phyloP scores from a whole-genome alignment of 2,329 filamentous ascomycete species.

The Stagonosporopsis chrysanthemi region DNA sequence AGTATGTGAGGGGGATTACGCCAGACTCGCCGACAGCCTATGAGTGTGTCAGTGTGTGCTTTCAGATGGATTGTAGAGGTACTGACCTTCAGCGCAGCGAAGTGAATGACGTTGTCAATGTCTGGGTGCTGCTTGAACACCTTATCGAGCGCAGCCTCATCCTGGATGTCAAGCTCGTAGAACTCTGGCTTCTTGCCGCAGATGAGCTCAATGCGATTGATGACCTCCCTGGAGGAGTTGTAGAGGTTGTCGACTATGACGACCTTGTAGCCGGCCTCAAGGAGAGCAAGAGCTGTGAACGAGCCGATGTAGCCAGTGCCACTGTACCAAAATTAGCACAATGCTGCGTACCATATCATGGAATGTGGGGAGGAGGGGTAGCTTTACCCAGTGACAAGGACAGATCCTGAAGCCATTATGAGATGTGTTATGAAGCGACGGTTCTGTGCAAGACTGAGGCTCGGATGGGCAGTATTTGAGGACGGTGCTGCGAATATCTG shows the following conservation, averaged over 20 bases:
- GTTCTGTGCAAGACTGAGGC: not conserved
- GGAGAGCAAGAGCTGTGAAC: conserved; percentile 90
- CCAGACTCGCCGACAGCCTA: conserved; percentile 95
- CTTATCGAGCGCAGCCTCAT: conserved; percentile 81
- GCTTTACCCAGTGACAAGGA: conserved; percentile 89
- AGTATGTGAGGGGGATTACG: conserved; percentile 96
- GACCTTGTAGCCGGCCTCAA: conserved; percentile 94
- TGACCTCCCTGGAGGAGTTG: conserved; percentile 90
- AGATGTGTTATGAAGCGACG: conserved; percentile 1
- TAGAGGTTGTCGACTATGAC: conserved; percentile 96
- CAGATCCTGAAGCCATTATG: conserved; percentile 81
- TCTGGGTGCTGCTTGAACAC: conserved; percentile 89
- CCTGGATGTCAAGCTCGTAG: conserved; percentile 85
- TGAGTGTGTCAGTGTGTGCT: not conserved
- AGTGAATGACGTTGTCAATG: conserved; percentile 98
- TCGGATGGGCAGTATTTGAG: not conserved
- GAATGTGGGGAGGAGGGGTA: conserved; percentile 40
- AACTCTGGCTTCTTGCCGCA: conserved; percentile 86
- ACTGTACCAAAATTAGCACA: conserved; percentile 58
- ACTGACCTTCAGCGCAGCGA: conserved; percentile 90
- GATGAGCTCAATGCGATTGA: conserved; percentile 96
- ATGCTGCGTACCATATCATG: conserved; percentile 11
- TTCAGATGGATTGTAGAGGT: not conserved
- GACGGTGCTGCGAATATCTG: conserved; percentile 12
- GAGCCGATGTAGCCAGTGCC: conserved; percentile 99